Evolutionary conservation across 2,329 filamentous ascomycete genomes (phyloP).

Genomic region (Xylaria sp.): DNA sequence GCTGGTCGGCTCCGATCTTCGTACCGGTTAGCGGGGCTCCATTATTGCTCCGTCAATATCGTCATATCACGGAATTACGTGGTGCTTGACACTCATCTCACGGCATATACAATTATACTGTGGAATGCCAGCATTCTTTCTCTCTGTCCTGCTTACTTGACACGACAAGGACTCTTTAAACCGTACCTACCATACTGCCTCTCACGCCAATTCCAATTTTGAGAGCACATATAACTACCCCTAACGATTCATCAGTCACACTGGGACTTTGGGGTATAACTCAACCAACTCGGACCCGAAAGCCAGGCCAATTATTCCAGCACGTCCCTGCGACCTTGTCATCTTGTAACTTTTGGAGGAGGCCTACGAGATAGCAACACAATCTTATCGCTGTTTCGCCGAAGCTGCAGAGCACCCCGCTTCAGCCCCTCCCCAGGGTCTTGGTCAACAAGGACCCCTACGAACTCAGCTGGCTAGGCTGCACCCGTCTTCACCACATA

Average conservation of each 20-base stretch:
- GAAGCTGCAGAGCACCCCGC: slow-evolving; percentile 38
- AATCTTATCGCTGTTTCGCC: slow-evolving; percentile 21
- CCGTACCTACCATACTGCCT: neutral
- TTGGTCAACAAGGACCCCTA: slow-evolving; percentile 39
- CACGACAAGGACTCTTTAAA: neutral
- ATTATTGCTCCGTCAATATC: slow-evolving; percentile 42
- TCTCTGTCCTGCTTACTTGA: slow-evolving; percentile 17
- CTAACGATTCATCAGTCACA: neutral
- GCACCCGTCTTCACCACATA: slow-evolving; percentile 38
- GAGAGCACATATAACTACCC: neutral
- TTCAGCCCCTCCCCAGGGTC: slow-evolving; percentile 41
- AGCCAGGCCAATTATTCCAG: neutral
- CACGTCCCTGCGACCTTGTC: slow-evolving; percentile 1
- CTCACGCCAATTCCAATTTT: neutral
- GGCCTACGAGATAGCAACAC: slow-evolving; percentile 1
- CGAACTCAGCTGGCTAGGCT: slow-evolving; percentile 38
- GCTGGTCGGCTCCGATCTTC: slow-evolving; percentile 35
- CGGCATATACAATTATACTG: slow-evolving; percentile 38
- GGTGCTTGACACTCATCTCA: slow-evolving; percentile 42
- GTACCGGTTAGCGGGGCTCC: slow-evolving; percentile 40
- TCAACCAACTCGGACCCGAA: neutral
- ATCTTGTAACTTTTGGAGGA: slow-evolving; percentile 15
- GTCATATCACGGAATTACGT: slow-evolving; percentile 47
- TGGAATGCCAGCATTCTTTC: slow-evolving; percentile 7
- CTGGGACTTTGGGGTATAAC: neutral